Percentiles rank a stretch among this genome's conserved stretches.
These are phyloP conservation scores for Epicoccum nigrum DNA, from an alignment of 2,329 filamentous ascomycete species.

Conservation along the genomic window DNA sequence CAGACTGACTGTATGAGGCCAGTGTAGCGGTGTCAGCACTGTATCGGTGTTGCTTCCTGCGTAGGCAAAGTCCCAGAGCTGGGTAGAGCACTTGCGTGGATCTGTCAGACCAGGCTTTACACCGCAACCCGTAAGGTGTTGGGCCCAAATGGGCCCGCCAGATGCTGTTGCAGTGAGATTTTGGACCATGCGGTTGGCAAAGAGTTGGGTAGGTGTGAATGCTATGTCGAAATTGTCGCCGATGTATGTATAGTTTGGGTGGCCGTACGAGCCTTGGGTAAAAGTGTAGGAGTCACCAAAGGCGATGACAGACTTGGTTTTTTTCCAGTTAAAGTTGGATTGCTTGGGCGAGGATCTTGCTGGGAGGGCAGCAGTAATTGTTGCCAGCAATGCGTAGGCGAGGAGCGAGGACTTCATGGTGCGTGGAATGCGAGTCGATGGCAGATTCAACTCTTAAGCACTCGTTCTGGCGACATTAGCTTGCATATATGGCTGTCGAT, in stretches of 20 bases:
- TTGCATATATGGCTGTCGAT: constrained; percentile 2
- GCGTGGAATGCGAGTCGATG: no score
- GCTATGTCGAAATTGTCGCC: constrained; percentile 57
- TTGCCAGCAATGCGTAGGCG: constrained; percentile 1
- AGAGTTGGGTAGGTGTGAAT: constrained; percentile 53
- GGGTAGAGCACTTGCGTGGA: constrained; percentile 53
- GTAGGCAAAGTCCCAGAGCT: constrained; percentile 65
- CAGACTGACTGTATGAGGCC: constrained; percentile 57
- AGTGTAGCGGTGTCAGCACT: constrained; percentile 54
- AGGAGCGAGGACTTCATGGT: constrained; percentile 20
- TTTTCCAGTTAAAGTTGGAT: constrained; percentile 23
- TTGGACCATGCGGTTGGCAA: constrained; percentile 59
- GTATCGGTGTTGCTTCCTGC: constrained; percentile 58
- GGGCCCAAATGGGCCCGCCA: constrained; percentile 62
- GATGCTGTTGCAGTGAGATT: constrained; percentile 57
- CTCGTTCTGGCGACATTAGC: no score
- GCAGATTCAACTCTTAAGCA: no score
- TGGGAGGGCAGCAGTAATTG: constrained; percentile 2
- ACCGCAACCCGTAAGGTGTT: constrained; percentile 60
- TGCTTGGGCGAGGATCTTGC: background rate
- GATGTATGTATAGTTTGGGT: constrained; percentile 60
- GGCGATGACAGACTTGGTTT: constrained; percentile 44
- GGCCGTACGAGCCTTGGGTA: constrained; percentile 60
- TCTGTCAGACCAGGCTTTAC: constrained; percentile 51
- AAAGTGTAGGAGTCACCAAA: constrained; percentile 62